Conservation (phyloP, 768 basidiomycete genomes). For the Suillus clintonianus region DNA sequence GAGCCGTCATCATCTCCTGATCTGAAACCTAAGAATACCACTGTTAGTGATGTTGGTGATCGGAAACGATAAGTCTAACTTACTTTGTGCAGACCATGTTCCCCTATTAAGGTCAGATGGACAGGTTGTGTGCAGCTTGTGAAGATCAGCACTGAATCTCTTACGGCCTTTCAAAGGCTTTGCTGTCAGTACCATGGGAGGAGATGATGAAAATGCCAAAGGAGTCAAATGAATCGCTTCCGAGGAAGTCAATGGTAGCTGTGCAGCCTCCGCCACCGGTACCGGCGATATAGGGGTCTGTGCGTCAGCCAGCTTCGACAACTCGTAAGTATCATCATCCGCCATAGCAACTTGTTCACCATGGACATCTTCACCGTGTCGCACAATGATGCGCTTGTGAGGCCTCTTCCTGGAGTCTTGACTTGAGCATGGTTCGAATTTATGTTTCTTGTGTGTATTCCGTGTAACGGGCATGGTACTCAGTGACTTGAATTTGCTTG, state of each 20-base stretch:
- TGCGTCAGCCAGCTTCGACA: not conserved
- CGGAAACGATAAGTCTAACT: slow-evolving; percentile 13
- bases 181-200: not conserved
- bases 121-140: slow-evolving; percentile 43
- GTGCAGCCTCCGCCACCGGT: not conserved
- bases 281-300: not conserved
- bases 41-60: not conserved
- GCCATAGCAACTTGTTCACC: not conserved
- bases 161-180: slow-evolving; percentile 52
- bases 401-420: not conserved
- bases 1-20: slow-evolving; percentile 66
- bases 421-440: not conserved
- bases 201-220: not conserved
- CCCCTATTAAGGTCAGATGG: slow-evolving; percentile 36
- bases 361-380: not conserved
- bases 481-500: not conserved
- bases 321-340: not conserved
- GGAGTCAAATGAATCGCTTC: not conserved
- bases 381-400: not conserved
- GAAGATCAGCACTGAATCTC: slow-evolving; percentile 59
- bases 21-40: slow-evolving; percentile 41
- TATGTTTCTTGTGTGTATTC: not conserved
- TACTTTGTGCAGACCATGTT: slow-evolving; percentile 45
- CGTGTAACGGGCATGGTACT: not conserved
- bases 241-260: not conserved